These are phyloP conservation scores for Phyllosticta citrichinensis DNA, from an alignment of 2,329 filamentous ascomycete species.

Conservation along the genomic window DNA sequence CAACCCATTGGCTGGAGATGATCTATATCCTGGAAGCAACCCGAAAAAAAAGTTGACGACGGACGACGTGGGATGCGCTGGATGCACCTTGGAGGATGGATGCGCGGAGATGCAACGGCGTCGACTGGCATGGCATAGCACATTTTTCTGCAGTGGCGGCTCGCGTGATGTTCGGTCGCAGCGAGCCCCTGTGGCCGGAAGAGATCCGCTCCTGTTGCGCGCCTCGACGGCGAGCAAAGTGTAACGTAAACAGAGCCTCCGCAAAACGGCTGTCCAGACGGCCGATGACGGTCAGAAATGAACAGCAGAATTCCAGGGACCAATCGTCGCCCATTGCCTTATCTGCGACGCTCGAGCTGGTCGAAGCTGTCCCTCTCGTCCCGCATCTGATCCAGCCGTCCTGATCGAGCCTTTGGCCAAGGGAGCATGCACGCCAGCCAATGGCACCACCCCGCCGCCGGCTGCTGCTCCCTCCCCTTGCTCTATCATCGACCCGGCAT, in stretches of 20 bases:
- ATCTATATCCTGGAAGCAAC: background rate
- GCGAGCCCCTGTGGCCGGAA: background rate
- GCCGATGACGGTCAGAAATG: constrained; percentile 10
- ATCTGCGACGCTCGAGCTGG: constrained; percentile 4
- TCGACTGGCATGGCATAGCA: background rate
- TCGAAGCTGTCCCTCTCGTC: constrained; percentile 2
- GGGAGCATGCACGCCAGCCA: constrained; percentile 1
- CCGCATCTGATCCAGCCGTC: constrained; percentile 10
- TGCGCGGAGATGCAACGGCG: background rate
- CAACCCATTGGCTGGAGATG: background rate
- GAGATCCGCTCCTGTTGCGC: background rate
- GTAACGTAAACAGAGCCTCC: constrained; percentile 10
- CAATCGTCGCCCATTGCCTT: constrained; percentile 7
- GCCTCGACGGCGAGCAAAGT: constrained; percentile 9
- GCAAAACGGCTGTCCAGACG: background rate
- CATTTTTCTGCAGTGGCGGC: background rate
- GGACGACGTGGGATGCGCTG: background rate
- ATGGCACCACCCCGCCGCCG: background rate
- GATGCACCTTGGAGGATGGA: background rate
- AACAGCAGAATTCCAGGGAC: constrained; percentile 1
- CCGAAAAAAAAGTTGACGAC: background rate
- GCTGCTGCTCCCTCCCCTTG: background rate
- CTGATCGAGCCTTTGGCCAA: constrained; percentile 8
- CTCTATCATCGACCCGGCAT: background rate
- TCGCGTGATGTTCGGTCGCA: constrained; percentile 7